These are phyloP conservation scores for Cinchona pubescens DNA, from an alignment of 257 asterid genomes.

Conservation along the genomic window DNA sequence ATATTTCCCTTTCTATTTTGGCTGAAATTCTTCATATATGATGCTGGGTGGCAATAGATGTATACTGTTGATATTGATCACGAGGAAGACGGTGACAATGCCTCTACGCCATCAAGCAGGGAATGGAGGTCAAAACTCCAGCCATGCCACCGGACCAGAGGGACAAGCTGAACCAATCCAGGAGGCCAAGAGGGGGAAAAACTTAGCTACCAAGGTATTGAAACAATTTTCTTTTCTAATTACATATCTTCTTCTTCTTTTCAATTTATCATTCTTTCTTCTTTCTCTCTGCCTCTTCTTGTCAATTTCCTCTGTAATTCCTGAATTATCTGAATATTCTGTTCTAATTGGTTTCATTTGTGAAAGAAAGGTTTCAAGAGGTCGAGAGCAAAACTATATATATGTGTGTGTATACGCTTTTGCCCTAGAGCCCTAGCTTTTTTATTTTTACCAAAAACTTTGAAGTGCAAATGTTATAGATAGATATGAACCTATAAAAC, in stretches of 20 bases:
- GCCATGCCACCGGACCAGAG: constrained; percentile 35
- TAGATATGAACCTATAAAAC: too few species aligned
- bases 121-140: constrained; percentile 38
- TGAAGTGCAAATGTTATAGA: too few species aligned
- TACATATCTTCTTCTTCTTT: background rate
- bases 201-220: constrained; percentile 44
- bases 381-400: too few species aligned
- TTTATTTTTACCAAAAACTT: too few species aligned
- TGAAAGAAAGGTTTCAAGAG: too few species aligned
- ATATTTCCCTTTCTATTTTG: background rate
- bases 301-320: too few species aligned
- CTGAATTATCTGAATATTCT: too few species aligned
- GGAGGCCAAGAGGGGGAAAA: constrained; percentile 24
- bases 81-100: constrained; percentile 39
- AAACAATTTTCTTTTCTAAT: constrained; percentile 1
- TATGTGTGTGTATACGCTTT: too few species aligned
- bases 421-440: too few species aligned
- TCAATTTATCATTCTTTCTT: too few species aligned
- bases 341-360: too few species aligned
- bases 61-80: constrained; percentile 3
- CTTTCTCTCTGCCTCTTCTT: too few species aligned
- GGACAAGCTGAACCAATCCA: constrained; percentile 31
- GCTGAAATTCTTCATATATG: background rate
- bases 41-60: background rate
- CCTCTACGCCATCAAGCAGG: constrained; percentile 29